These are phyloP conservation scores for Neckera pumila DNA, from an alignment of 225 moss, liverwort and hornwort genomes.

Conservation along the genomic window DNA sequence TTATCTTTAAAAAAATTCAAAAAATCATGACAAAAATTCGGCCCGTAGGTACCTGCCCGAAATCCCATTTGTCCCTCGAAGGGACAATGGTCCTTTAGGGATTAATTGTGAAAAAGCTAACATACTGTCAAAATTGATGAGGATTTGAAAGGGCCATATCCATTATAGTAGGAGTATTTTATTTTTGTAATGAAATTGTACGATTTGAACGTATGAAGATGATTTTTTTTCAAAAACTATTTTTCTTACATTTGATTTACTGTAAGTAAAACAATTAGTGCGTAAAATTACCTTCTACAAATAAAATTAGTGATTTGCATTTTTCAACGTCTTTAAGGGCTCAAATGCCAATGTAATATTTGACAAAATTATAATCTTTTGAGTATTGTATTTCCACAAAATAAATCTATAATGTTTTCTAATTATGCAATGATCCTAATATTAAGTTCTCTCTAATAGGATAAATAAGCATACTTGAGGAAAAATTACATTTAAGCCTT, in stretches of 20 bases:
- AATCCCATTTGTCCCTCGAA: no score
- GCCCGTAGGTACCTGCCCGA: no score
- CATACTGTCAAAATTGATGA: background rate
- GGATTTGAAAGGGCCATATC: fast-evolving
- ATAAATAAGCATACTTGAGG: background rate
- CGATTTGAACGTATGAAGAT: background rate
- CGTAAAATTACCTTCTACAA: background rate
- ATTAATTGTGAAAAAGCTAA: background rate
- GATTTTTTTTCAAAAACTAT: background rate
- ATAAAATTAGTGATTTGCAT: background rate
- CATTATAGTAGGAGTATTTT: fast-evolving
- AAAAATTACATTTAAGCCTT: background rate
- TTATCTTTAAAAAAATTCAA: no score
- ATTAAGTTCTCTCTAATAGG: background rate
- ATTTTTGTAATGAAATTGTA: background rate
- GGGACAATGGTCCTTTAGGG: no score
- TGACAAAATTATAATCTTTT: no score
- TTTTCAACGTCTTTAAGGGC: background rate
- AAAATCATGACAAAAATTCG: no score
- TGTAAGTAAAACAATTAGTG: background rate
- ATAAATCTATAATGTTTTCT: background rate
- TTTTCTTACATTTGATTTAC: background rate
- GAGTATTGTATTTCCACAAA: background rate
- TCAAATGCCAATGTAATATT: background rate
- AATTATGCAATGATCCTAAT: background rate